Base-by-base conservation (phyloP, 2,329 filamentous ascomycete species). In the Fusarium luffae region DNA sequence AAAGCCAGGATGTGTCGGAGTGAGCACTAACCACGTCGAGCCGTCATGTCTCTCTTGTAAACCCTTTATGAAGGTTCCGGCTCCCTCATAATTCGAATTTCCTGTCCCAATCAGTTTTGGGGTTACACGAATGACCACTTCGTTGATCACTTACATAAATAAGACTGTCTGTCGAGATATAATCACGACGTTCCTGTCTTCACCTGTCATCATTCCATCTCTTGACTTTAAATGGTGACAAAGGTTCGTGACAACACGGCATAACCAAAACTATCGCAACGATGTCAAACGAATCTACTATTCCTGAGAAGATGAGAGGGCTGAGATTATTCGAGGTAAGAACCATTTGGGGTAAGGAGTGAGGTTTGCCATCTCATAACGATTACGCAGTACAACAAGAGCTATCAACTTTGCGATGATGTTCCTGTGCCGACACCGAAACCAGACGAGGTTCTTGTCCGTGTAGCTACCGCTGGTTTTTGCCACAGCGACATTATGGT, bases 401-500 rank as follows among this genome's bases (percentile, higher is more conserved):
- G 32, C 25, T 72, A 70, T 13, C 10, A 57, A 42, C 47, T 72
- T n/a, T 30, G 25, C 13, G 32, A 65, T n/a, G 54, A 68, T 43
- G 50, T 68, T 9, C 56, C 49, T 43, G 48, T 61, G 11, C 69
- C 66, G 2, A 51, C 19, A 12, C 59, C 66, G 11, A 69, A 59
- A 3, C 28, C 19, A 23, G 47, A 63, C 5, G 48, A 72, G 18
- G n/a, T 68, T 25, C 66, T 72, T 8, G 19, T 72, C n/a, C 59
- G 34, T 9, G 40, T 72, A 12, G 54, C 40, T 13, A 18, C 66
- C 7, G 61, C 50, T 14, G 49, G 57, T 11, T 65, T 74, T 34
- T 74, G 66, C 30, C 72, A 74, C 37, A 72, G 61, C 3, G 68
- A 75, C 28, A 62, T 68, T 42, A 56, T 72, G 44, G 71, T 74